Evolutionary conservation across 768 basidiomycete species (phyloP).

Genomic region (Psilocybe sp.): DNA sequence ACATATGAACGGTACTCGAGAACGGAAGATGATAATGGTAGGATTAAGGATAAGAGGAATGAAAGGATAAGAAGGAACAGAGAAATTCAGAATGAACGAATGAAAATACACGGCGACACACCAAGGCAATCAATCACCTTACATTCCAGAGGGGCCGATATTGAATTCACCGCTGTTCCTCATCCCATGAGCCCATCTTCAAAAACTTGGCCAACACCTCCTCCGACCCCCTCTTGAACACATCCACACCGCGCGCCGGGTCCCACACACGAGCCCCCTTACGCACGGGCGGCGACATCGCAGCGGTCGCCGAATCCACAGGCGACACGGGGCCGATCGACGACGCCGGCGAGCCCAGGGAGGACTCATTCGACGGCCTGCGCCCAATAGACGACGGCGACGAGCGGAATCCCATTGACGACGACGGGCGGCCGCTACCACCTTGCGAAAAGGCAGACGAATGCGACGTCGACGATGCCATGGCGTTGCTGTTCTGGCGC

Average conservation of each 20-base stretch:
- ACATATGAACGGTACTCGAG: background rate
- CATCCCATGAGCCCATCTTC: conserved; percentile 73
- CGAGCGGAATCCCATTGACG: conserved; percentile 12
- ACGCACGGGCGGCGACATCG: conserved; percentile 27
- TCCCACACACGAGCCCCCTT: conserved; percentile 77
- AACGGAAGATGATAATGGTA: too few species aligned
- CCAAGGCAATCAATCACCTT: too few species aligned
- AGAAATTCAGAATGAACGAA: conserved; percentile 3
- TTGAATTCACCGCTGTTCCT: conserved; percentile 37
- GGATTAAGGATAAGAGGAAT: background rate
- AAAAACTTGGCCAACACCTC: conserved; percentile 83
- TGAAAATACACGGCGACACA: too few species aligned
- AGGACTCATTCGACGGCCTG: conserved; percentile 49
- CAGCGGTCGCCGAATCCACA: conserved; percentile 32
- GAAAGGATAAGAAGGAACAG: conserved; percentile 2
- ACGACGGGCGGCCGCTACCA: background rate
- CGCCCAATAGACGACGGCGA: conserved; percentile 29
- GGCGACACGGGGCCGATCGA: conserved; percentile 54
- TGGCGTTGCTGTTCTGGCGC: too few species aligned
- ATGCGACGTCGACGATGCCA: conserved; percentile 1
- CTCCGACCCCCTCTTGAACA: conserved; percentile 86
- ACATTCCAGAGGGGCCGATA: background rate
- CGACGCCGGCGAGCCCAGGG: conserved; percentile 50
- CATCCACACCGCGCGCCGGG: conserved; percentile 78
- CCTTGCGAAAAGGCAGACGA: conserved; percentile 9